Base-by-base conservation (phyloP, 2,329 filamentous ascomycete species). In the Penicillium sp. region DNA sequence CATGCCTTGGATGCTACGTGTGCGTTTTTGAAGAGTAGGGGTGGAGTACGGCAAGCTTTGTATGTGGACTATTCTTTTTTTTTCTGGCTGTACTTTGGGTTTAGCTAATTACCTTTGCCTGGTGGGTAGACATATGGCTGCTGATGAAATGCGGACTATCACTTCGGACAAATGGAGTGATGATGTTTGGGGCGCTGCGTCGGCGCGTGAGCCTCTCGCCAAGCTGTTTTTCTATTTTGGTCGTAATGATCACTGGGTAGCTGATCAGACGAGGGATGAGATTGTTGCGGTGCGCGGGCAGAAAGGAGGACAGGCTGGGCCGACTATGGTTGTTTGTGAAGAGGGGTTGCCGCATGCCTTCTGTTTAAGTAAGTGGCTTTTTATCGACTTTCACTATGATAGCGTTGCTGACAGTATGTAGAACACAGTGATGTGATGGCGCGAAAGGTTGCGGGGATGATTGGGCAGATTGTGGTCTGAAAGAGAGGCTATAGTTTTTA, bases 191-290 rank as follows among this genome's bases (percentile, higher is more conserved):
- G 84, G 84, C 1, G 76, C 78, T 21, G 71, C 74, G 1, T 54
- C 56, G 25, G 63, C 59, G 0, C 50, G 62, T 1, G 67, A 75
- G 46, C 67, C 75, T 8, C 69, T 77, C 2, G 73, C 80, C 3
- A 79, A 78, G 50, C 60, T 87, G 42, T 79, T 80, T 51, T 85
- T 88, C 66, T 81, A 85, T 62, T 88, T 86, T 69, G 84, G 82
- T 1, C 73, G 80, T 37, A 73, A 81, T 48, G 85, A 88, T 66
- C 83, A 86, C 65, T 87, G 85, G 85, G 82, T 87, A 27, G 83
- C 84, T 1, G 78, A 84, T 61, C 73, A 77, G 64, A 86, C 84
- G 31, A 75, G 84, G 37, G 81, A 86, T 63, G 78, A 80, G 41
- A 73, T 87, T 38, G 81, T 87, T 47, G 71, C 69, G 40, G 64